phyloP scores from a whole-genome alignment of 805 yeast species.

The Saccharomycopsis schoenii region DNA sequence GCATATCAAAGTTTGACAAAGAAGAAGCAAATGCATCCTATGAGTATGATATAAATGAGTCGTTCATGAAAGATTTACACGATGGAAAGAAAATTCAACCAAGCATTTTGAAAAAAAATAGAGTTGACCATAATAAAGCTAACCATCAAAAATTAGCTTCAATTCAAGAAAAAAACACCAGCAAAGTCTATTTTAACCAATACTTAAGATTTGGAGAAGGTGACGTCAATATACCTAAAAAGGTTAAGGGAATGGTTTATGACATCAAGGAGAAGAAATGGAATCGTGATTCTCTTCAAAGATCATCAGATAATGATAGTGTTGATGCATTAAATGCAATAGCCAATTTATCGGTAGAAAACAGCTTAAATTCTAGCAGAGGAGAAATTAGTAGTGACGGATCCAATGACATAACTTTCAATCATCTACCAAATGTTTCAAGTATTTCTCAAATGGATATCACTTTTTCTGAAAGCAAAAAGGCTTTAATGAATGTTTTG shows the following conservation, averaged over 20 bases:
- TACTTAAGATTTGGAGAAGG: conserved; percentile 16
- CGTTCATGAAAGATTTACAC: conserved; percentile 15
- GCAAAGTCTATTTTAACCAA: conserved; percentile 12
- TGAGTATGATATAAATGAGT: conserved; percentile 18
- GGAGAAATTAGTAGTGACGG: background rate
- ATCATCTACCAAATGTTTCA: conserved; percentile 27
- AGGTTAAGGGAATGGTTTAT: conserved; percentile 18
- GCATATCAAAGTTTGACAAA: background rate
- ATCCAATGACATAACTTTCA: conserved; percentile 13
- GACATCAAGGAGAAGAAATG: conserved; percentile 10
- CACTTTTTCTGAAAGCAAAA: conserved; percentile 37
- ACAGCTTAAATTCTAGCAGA: background rate
- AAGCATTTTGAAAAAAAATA: conserved; percentile 1
- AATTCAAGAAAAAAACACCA: background rate
- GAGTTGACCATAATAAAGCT: background rate
- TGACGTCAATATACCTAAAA: conserved; percentile 15
- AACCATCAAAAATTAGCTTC: background rate
- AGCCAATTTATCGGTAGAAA: conserved; percentile 11
- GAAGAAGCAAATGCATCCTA: background rate
- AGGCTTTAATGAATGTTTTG: conserved; percentile 31
- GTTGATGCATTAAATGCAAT: conserved; percentile 17
- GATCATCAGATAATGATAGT: background rate
- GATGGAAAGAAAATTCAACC: background rate
- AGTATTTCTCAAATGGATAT: conserved; percentile 34
- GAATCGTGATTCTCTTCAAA: conserved; percentile 3